Conservation (phyloP, 352 stramenopile species). For the Globisporangium megalacanthum region DNA sequence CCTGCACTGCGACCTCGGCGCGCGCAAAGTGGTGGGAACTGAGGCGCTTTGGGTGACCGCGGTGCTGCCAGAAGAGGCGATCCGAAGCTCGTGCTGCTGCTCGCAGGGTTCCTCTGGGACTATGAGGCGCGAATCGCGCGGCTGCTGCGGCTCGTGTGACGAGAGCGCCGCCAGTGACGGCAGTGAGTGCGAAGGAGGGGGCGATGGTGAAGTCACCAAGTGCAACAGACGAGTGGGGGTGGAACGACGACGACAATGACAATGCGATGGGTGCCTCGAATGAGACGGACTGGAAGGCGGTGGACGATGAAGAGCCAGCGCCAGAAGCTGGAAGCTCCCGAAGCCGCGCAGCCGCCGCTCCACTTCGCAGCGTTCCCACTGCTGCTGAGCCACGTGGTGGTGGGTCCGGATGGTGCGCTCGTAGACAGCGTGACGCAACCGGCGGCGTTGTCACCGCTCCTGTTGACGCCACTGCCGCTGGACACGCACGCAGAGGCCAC, state of each 20-base stretch:
- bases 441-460: neutral
- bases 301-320: neutral
- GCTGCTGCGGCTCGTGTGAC: constrained; percentile 23
- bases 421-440: no score
- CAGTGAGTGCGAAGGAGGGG: neutral
- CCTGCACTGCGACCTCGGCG: constrained; percentile 52
- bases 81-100: constrained; percentile 33
- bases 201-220: neutral
- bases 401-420: constrained; percentile 1
- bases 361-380: constrained; percentile 64
- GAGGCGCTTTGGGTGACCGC: constrained; percentile 22
- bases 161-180: neutral
- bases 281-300: neutral
- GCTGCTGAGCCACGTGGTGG: constrained; percentile 52
- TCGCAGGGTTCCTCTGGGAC: constrained; percentile 61
- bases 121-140: constrained; percentile 31
- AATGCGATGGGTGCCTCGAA: neutral
- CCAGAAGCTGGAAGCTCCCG: neutral
- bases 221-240: constrained; percentile 40
- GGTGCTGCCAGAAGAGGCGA: constrained; percentile 4
- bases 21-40: constrained; percentile 38
- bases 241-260: constrained; percentile 29
- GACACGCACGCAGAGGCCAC: constrained; percentile 68
- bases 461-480: constrained; percentile 2
- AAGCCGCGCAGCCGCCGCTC: constrained; percentile 50